Percentiles rank a stretch among this genome's conserved stretches.
Conservation (phyloP, 2,329 filamentous ascomycete genomes). For the Colletotrichum euphorbiae region DNA sequence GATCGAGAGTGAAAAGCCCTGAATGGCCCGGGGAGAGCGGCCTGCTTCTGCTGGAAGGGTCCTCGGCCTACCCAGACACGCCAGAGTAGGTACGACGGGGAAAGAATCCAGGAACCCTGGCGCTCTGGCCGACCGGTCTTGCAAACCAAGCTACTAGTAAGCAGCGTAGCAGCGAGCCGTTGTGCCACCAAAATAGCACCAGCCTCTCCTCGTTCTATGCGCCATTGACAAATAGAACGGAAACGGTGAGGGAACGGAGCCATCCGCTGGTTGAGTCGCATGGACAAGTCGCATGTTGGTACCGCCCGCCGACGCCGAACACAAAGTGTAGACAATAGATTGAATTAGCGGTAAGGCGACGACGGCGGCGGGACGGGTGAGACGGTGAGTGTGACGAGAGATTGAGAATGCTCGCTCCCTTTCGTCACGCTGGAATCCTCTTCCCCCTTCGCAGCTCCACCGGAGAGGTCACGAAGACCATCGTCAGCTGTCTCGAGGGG, state of each 20-base stretch:
- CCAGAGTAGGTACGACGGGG: slow-evolving; percentile 5
- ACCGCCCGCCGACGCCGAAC: slow-evolving; percentile 2
- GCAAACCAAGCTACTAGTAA: background rate
- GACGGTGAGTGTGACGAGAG: slow-evolving; percentile 13
- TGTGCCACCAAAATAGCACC: slow-evolving; percentile 20
- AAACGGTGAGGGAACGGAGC: slow-evolving; percentile 23
- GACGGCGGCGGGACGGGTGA: slow-evolving; percentile 8
- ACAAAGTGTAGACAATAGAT: slow-evolving; percentile 11
- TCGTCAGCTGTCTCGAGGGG: slow-evolving; percentile 35
- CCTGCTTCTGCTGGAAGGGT: slow-evolving; percentile 10
- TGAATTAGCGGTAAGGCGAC: slow-evolving; percentile 4
- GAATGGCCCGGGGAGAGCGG: background rate
- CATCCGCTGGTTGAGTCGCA: slow-evolving; percentile 9
- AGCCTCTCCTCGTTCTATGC: slow-evolving; percentile 8
- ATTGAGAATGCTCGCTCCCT: slow-evolving; percentile 27
- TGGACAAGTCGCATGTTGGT: slow-evolving; percentile 13
- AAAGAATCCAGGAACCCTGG: slow-evolving; percentile 19
- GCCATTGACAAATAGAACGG: slow-evolving; percentile 24
- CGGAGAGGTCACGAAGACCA: slow-evolving; percentile 33
- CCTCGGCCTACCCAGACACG: slow-evolving; percentile 1
- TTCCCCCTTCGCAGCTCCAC: slow-evolving; percentile 13
- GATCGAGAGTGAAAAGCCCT: background rate
- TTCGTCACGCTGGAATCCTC: slow-evolving; percentile 23
- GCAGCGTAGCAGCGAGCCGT: slow-evolving; percentile 5
- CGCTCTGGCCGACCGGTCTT: background rate